phyloP scores from a whole-genome alignment of 1,139 yeast species.

The Blastobotrys petasosporus region DNA sequence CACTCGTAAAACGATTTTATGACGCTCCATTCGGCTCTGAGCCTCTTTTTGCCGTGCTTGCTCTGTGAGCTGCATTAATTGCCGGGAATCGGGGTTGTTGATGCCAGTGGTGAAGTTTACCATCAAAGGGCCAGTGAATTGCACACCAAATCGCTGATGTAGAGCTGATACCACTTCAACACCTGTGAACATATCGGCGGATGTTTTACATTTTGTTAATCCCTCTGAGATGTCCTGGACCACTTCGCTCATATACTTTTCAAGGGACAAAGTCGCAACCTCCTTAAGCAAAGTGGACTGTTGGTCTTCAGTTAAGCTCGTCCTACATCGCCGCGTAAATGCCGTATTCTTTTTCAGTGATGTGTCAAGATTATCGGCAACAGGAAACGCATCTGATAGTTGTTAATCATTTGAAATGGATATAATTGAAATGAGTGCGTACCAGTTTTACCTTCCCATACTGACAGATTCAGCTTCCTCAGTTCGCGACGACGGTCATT shows the following conservation, averaged over 20 bases:
- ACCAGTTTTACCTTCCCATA: constrained; percentile 49
- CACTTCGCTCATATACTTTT: constrained; percentile 72
- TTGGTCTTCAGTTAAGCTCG: constrained; percentile 48
- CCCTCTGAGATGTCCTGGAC: constrained; percentile 61
- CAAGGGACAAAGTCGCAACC: constrained; percentile 56
- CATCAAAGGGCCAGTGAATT: constrained; percentile 51
- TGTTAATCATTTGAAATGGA: neutral
- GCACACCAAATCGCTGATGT: constrained; percentile 62
- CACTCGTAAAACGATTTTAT: constrained; percentile 48
- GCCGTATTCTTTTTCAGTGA: constrained; percentile 81
- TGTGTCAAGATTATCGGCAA: constrained; percentile 51
- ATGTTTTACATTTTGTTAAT: constrained; percentile 46
- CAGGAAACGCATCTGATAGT: constrained; percentile 21
- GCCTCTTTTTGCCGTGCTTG: constrained; percentile 43
- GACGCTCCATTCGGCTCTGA: constrained; percentile 38
- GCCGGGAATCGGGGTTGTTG: constrained; percentile 35
- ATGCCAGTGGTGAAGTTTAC: constrained; percentile 44
- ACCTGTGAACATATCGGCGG: constrained; percentile 58
- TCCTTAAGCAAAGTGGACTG: constrained; percentile 52
- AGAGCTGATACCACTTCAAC: constrained; percentile 64
- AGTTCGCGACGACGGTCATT: constrained; percentile 36
- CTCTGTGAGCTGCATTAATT: constrained; percentile 29
- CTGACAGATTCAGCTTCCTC: constrained; percentile 40
- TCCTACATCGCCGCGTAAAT: constrained; percentile 64
- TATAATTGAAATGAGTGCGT: constrained; percentile 8